A percentile compares a stretch with the other conserved stretches of the same genome.
Conservation (phyloP, 2,329 filamentous ascomycete species). For the Emergomyces pasteurianus region DNA sequence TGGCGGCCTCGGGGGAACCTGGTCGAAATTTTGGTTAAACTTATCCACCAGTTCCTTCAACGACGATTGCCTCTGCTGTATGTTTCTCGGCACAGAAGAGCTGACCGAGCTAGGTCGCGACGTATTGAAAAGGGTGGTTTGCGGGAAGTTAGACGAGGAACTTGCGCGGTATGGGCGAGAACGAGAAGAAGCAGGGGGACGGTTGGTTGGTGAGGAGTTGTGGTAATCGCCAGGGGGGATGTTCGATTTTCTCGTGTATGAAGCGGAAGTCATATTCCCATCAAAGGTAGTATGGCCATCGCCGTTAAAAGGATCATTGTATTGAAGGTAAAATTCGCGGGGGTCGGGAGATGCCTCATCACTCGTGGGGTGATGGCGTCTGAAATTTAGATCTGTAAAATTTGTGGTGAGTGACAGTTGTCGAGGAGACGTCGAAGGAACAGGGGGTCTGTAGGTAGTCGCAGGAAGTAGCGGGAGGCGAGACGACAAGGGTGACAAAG, state of each 20-base stretch:
- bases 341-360: conserved; percentile 31
- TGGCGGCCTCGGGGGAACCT: conserved; percentile 31
- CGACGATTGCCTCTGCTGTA: conserved; percentile 45
- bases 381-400: conserved; percentile 10
- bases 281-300: conserved; percentile 13
- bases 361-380: conserved; percentile 7
- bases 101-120: not conserved
- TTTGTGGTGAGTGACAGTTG: conserved; percentile 13
- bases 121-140: not conserved
- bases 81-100: conserved; percentile 7
- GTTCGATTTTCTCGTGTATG: conserved; percentile 5
- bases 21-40: conserved; percentile 55
- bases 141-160: conserved; percentile 17
- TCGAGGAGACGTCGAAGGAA: conserved; percentile 13
- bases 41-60: conserved; percentile 70
- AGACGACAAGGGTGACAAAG: conserved; percentile 15
- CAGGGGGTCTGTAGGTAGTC: conserved; percentile 19
- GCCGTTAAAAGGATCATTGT: conserved; percentile 25
- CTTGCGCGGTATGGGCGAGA: conserved; percentile 20
- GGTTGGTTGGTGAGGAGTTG: conserved; percentile 5
- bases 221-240: not conserved
- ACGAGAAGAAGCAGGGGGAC: conserved; percentile 10
- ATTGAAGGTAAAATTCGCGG: conserved; percentile 41
- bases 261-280: conserved; percentile 14
- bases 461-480: conserved; percentile 13